Percentiles rank a stretch among this genome's conserved stretches.
These are phyloP conservation scores for Rubia yunnanensis DNA, from an alignment of 257 asterid genomes.

Conservation along the genomic window DNA sequence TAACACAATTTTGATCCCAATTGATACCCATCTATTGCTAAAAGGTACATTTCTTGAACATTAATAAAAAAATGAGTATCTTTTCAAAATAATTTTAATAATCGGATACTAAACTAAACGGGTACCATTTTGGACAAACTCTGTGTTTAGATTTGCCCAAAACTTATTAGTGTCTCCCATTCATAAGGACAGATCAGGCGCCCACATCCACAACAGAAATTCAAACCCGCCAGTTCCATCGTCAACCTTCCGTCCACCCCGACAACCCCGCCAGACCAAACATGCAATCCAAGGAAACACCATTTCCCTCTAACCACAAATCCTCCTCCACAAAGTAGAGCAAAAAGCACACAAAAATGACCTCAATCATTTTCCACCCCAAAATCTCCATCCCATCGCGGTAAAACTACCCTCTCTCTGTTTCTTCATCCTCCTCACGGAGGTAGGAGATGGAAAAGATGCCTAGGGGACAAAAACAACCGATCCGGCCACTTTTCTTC, in stretches of 20 bases:
- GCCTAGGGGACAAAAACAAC: constrained; percentile 14
- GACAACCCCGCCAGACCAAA: constrained; percentile 14
- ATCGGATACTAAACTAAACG: too few species aligned
- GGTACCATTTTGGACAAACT: too few species aligned
- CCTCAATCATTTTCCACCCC: background rate
- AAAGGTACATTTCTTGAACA: too few species aligned
- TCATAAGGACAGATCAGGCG: too few species aligned
- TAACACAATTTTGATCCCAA: too few species aligned
- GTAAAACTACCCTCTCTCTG: constrained; percentile 6
- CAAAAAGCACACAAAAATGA: background rate
- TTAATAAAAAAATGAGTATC: too few species aligned
- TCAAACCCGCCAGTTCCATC: background rate
- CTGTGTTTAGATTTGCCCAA: too few species aligned
- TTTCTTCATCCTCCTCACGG: constrained; percentile 28
- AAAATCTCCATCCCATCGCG: background rate
- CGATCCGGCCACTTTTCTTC: background rate
- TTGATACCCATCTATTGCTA: too few species aligned
- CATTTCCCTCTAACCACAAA: constrained; percentile 2
- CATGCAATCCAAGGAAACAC: constrained; percentile 1
- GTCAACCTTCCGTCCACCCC: constrained; percentile 18
- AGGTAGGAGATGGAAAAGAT: constrained; percentile 43
- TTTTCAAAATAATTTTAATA: too few species aligned
- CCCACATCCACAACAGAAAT: constrained; percentile 11
- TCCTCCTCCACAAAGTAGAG: background rate
- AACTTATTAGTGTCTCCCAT: too few species aligned